Conservation (phyloP, 441 rosid genomes). For the Brassica hybrid region DNA sequence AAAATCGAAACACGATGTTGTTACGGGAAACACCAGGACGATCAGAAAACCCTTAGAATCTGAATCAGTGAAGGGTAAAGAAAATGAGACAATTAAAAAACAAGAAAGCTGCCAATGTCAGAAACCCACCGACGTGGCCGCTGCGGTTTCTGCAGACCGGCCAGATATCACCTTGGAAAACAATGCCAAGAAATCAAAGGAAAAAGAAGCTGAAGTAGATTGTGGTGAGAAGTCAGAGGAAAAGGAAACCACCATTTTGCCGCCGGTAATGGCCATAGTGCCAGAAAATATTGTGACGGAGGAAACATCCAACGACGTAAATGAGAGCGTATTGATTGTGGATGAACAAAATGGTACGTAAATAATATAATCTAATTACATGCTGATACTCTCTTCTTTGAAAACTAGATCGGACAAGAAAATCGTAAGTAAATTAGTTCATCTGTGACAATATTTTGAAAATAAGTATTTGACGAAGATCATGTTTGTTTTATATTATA, state of each 20-base stretch:
- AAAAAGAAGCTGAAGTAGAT: conserved; percentile 17
- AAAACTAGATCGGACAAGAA: not conserved
- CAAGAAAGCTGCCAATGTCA: conserved; percentile 42
- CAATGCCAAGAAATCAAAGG: conserved; percentile 10
- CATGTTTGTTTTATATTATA: not conserved
- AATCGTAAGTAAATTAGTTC: not conserved
- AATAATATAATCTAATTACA: not conserved
- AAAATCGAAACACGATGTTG: conserved; percentile 77
- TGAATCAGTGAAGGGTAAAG: conserved; percentile 39
- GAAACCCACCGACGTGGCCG: conserved; percentile 25
- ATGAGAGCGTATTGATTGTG: conserved; percentile 6
- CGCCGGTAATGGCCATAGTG: not conserved
- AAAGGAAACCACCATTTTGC: not conserved
- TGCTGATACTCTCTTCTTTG: not conserved
- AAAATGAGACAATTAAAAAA: conserved; percentile 16
- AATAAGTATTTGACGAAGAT: not conserved
- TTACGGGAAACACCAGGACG: conserved; percentile 39
- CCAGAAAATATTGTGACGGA: conserved; percentile 30
- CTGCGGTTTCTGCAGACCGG: not conserved
- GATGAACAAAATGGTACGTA: conserved; percentile 36
- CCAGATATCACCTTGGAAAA: conserved; percentile 19
- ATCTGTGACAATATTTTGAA: not conserved
- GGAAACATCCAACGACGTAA: conserved; percentile 14
- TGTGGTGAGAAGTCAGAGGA: not conserved
- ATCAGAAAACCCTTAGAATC: conserved; percentile 29